Base-by-base conservation (phyloP, 768 basidiomycete species). In the Suillus placidus region DNA sequence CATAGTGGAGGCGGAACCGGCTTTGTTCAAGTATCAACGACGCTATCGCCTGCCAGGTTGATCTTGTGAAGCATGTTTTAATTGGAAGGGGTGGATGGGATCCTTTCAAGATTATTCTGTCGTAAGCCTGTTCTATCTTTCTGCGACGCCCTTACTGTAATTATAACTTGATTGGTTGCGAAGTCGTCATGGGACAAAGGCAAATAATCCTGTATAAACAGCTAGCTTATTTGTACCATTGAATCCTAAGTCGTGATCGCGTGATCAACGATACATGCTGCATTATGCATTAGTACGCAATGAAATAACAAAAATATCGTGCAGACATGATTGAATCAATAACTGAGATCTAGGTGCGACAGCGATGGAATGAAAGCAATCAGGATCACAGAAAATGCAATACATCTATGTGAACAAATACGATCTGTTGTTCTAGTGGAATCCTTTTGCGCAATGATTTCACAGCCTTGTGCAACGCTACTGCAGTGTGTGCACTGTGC, bases 31-130 rank as follows among this genome's bases (percentile, higher is more conserved):
- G 32, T 66, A n/a, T 52, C 20, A 10, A 64, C 62, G 18, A 34
- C 30, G 10, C 23, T 64, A n/a, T 38, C 64, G 10, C 65, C 62
- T 49, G 55, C 62, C 18, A 63, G 30, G 51, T 35, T 64, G 26
- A 43, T 63, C 26, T 38, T 64, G 52, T 65, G 42, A 42, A 61
- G 30, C 37, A 60, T n/a, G 47, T 62, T 35, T 26, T 26, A 4
- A 26, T 51, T 51, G 13, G 49, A 51, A 26, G 23, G 23, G 61
- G 34, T 13, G 35, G 5, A 13, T 56, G 9, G 1, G 5, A 30
- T 32, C 32, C 16, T 30, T 49, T 26, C 45, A n/a, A 47, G 45
- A 47, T 12, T 47, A n/a, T 10, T 47, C n/a, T 47, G 45, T 47
- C 45, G 10, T 47, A 47, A n/a, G n/a, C 20, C 4, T n/a, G 45